Percentiles rank a stretch among this genome's conserved stretches.
Conservation (phyloP, 2,329 filamentous ascomycete genomes). For the Epichloe coenophiala region DNA sequence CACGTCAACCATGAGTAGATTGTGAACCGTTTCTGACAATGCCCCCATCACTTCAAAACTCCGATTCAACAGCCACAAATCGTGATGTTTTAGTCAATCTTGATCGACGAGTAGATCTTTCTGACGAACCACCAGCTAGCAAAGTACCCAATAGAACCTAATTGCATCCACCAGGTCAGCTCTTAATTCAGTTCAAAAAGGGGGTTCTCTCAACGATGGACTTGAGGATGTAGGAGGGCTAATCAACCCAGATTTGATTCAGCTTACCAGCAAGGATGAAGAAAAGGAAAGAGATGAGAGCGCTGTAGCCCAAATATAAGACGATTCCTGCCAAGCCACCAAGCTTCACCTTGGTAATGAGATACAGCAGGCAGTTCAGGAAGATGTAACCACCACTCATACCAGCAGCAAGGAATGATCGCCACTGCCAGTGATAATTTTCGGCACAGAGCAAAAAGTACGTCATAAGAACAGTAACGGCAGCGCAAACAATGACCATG, state of each 20-base stretch:
- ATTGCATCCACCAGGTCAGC: neutral
- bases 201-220: conserved; percentile 31
- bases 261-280: conserved; percentile 82
- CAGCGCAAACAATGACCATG: conserved; percentile 90
- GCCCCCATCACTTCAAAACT: neutral
- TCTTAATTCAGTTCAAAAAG: conserved; percentile 53
- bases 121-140: conserved; percentile 88
- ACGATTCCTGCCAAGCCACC: conserved; percentile 75
- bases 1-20: conserved; percentile 3
- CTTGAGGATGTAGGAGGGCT: conserved; percentile 8
- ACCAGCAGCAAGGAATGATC: conserved; percentile 81
- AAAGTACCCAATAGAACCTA: conserved; percentile 91
- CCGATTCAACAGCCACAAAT: neutral
- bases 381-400: conserved; percentile 90
- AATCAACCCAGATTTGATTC: neutral
- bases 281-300: conserved; percentile 77
- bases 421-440: conserved; percentile 99
- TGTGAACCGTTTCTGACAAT: neutral
- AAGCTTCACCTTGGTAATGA: conserved; percentile 76
- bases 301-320: conserved; percentile 86
- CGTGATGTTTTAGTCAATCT: conserved; percentile 58
- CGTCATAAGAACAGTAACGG: conserved; percentile 84
- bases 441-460: conserved; percentile 94
- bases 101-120: conserved; percentile 94
- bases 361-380: conserved; percentile 79